These are phyloP conservation scores for Tillandsia leiboldiana DNA, from an alignment of 176 grass and related monocot species.

Conservation along the genomic window DNA sequence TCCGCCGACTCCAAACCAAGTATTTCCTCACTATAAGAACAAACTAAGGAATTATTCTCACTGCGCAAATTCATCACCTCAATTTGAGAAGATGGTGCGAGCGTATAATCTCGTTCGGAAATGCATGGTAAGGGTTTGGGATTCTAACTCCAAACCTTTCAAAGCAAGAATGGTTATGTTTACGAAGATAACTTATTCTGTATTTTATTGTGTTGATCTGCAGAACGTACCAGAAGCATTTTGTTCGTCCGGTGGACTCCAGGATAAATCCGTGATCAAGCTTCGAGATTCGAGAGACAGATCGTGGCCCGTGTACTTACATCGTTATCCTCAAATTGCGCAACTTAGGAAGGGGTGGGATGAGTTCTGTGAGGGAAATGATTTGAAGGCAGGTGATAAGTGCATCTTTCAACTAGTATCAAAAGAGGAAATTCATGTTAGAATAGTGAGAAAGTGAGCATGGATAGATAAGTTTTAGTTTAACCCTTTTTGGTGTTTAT, in stretches of 20 bases:
- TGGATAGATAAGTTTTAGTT: neutral
- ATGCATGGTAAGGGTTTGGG: slow-evolving; percentile 16
- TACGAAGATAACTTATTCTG: neutral
- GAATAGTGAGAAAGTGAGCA: neutral
- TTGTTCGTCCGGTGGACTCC: slow-evolving; percentile 13
- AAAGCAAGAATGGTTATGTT: neutral
- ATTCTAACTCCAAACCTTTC: neutral
- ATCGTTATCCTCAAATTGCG: neutral
- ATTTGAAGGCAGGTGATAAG: slow-evolving; percentile 23
- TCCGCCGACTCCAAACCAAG: neutral
- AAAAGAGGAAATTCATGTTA: slow-evolving; percentile 18
- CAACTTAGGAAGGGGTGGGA: slow-evolving; percentile 13
- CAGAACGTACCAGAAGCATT: slow-evolving; percentile 21
- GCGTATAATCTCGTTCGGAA: neutral
- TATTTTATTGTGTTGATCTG: neutral
- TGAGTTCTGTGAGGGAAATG: slow-evolving; percentile 8
- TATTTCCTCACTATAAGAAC: neutral
- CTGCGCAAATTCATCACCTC: neutral
- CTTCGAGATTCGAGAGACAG: slow-evolving; percentile 13
- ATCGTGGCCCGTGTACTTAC: slow-evolving; percentile 2
- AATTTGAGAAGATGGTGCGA: slow-evolving; percentile 20
- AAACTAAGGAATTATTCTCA: neutral
- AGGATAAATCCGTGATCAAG: neutral
- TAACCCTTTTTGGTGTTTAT: neutral
- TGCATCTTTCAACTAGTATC: slow-evolving; percentile 21